phyloP scores from a whole-genome alignment of 2,329 filamentous ascomycete species.

The Ophiosphaerella herpotricha region DNA sequence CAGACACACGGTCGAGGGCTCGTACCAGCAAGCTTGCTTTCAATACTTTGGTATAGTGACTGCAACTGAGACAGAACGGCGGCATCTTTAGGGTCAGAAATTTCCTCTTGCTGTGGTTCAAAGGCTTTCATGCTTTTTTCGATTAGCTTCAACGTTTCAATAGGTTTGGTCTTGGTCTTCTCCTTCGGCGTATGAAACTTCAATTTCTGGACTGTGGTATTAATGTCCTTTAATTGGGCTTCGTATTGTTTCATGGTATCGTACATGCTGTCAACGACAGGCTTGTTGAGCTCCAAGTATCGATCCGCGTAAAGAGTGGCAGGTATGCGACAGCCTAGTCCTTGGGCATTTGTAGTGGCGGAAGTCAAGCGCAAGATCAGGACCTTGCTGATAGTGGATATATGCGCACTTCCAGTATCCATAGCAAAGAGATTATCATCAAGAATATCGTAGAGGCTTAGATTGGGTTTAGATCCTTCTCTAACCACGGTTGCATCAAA shows the following conservation, averaged over 20 bases:
- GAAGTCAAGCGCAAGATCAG: constrained; percentile 53
- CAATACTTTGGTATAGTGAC: constrained; percentile 34
- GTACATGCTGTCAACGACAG: constrained; percentile 55
- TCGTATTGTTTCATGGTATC: constrained; percentile 42
- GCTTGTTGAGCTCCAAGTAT: constrained; percentile 60
- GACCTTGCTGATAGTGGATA: constrained; percentile 53
- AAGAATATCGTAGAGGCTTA: constrained; percentile 59
- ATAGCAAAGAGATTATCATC: constrained; percentile 54
- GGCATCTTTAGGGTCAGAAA: constrained; percentile 22
- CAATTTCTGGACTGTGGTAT: constrained; percentile 42
- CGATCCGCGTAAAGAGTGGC: constrained; percentile 62
- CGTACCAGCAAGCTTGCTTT: constrained; percentile 39
- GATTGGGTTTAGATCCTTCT: constrained; percentile 25
- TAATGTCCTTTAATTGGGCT: constrained; percentile 36
- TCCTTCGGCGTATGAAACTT: constrained; percentile 39
- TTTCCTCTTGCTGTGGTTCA: constrained; percentile 18
- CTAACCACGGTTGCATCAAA: constrained; percentile 33
- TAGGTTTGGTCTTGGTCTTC: constrained; percentile 21
- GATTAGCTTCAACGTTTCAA: constrained; percentile 47
- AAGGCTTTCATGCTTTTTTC: constrained; percentile 46
- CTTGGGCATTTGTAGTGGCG: constrained; percentile 42
- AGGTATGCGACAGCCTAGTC: constrained; percentile 57
- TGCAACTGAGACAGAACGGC: constrained; percentile 33
- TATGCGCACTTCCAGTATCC: constrained; percentile 28
- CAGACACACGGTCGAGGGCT: neutral